Evolutionary conservation across 1,284 basidiomycete genomes (phyloP), one percentile per base, ranked within the genome.

Genomic region (Melanopsichium pennsylvanicum): DNA sequence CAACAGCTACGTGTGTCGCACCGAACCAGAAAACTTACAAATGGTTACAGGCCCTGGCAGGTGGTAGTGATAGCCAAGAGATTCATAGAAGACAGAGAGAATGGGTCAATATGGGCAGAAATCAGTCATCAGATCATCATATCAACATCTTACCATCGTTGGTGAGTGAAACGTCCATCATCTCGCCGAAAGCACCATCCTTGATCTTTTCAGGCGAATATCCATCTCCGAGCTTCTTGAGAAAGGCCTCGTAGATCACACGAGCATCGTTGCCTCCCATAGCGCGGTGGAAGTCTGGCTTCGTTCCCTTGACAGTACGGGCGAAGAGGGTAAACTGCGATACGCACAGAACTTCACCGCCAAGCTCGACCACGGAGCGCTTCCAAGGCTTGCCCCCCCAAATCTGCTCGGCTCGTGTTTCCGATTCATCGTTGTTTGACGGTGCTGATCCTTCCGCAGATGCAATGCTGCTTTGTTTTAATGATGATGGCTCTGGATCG

Each of bases 281-380:
- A 7, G 74, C 72, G 4, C 59, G 39, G 44, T 80, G 78, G 23
- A 80, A 80, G 55, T 80, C 78, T 9, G 78, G 78, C 32, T 77
- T 77, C 18, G 77, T 78, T 0, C 78, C 78, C 51, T 80, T 79
- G 33, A 58, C 62, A 4, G 75, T 72, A 8, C 70, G 56, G 9
- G 78, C 78, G 29, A 76, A 70, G 22, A 80, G 52, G 2, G 78
- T 80, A 43, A 80, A 80, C 32, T 80, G 78, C 8, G 76, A 79
- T 8, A 80, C 76, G 36, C 78, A 80, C 5, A 80, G 62, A 3
- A 80, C 58, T 39, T 80, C 77, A 2, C 75, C 78, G 0, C 70
- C 72, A 3, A 80, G 51, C 12, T 76, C 76, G 26, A 66, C 42
- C 2, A 80, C 78, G 19, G 66, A 76, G 10, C 48, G 42, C 35